A percentile compares a stretch with the other conserved stretches of the same genome.
Evolutionary conservation across 306 rosid species (phyloP).

Genomic region (Ochetophila trinervis): DNA sequence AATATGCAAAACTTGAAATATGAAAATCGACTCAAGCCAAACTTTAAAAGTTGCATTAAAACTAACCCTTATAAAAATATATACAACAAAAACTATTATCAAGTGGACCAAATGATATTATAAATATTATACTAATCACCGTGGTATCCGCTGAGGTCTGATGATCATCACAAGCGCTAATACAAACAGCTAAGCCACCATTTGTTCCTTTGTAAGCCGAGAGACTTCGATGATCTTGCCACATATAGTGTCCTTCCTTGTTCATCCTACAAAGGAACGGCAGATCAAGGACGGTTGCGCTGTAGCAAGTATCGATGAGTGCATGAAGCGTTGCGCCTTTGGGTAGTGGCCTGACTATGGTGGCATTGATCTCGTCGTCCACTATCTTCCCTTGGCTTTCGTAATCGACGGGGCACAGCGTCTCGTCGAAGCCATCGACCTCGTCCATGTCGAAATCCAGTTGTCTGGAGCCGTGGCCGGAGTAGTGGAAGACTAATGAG

Average conservation of each 20-base stretch:
- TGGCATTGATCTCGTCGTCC: slow-evolving; percentile 64
- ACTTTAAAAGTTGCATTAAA: no score
- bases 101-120: neutral
- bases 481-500: slow-evolving; percentile 58
- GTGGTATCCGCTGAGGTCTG: slow-evolving; percentile 38
- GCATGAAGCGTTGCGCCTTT: slow-evolving; percentile 61
- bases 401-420: slow-evolving; percentile 62
- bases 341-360: slow-evolving; percentile 57
- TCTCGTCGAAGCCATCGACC: slow-evolving; percentile 57
- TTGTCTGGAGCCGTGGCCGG: slow-evolving; percentile 56
- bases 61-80: no score
- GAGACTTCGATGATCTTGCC: slow-evolving; percentile 39
- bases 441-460: slow-evolving; percentile 42
- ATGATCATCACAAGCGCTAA: slow-evolving; percentile 43
- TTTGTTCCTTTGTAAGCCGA: slow-evolving; percentile 36
- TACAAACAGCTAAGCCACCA: slow-evolving; percentile 36
- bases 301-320: slow-evolving; percentile 51
- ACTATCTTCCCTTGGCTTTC: slow-evolving; percentile 42
- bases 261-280: slow-evolving; percentile 53
- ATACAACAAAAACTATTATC: no score
- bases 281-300: slow-evolving; percentile 60
- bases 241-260: slow-evolving; percentile 28
- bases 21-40: no score
- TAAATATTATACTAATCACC: slow-evolving; percentile 21
- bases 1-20: no score